These are phyloP conservation scores for Aspergillus nidulans DNA, from an alignment of 495 filamentous ascomycete species.

Conservation along the genomic window DNA sequence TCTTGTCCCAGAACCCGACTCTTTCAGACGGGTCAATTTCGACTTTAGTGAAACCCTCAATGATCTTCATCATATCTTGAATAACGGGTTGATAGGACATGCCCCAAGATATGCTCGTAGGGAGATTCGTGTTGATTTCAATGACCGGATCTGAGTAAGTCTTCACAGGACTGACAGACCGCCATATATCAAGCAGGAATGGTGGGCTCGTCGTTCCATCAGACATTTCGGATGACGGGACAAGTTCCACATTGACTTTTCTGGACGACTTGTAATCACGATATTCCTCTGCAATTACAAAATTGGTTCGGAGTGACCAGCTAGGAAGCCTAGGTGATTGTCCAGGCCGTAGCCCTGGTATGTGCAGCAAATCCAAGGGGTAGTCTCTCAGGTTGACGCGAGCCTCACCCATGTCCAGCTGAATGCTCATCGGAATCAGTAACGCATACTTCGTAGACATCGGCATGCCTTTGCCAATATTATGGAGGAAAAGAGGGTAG, in stretches of 20 bases:
- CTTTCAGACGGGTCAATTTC: constrained; percentile 90
- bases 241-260: constrained; percentile 76
- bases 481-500: constrained; percentile 75
- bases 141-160: constrained; percentile 88
- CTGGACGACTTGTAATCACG: constrained; percentile 71
- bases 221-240: constrained; percentile 60
- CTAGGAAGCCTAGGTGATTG: constrained; percentile 79
- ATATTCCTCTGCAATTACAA: constrained; percentile 95
- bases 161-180: constrained; percentile 92
- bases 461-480: constrained; percentile 93
- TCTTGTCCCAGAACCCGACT: constrained; percentile 99
- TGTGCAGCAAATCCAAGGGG: constrained; percentile 84
- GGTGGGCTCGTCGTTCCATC: constrained; percentile 40
- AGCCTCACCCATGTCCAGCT: constrained; percentile 88
- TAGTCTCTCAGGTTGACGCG: constrained; percentile 85
- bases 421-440: constrained; percentile 83
- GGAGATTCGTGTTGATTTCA: constrained; percentile 86
- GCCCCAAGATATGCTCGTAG: constrained; percentile 94
- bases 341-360: constrained; percentile 73
- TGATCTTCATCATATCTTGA: constrained; percentile 99
- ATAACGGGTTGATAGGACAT: constrained; percentile 97
- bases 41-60: constrained; percentile 94
- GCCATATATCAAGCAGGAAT: constrained; percentile 79
- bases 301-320: constrained; percentile 81
- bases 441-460: constrained; percentile 83